phyloP scores from a whole-genome alignment of 306 rosid species.

The Fagus crenata region DNA sequence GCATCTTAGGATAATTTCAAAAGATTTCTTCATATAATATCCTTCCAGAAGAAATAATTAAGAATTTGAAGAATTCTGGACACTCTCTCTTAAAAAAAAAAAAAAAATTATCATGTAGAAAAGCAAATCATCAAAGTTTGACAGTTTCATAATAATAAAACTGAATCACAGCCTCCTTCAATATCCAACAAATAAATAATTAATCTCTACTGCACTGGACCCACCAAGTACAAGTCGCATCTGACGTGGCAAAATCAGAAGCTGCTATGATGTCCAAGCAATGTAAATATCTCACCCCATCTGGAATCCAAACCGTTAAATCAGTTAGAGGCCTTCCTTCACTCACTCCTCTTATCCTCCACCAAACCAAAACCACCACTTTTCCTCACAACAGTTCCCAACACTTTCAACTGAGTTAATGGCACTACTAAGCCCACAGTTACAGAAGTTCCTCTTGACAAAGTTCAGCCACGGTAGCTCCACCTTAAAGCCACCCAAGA shows the following conservation, averaged over 20 bases:
- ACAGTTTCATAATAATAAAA: background rate
- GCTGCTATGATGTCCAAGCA: background rate
- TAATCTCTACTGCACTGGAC: background rate
- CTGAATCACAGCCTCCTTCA: background rate
- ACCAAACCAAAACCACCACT: slow-evolving; percentile 16
- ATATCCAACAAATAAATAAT: no score
- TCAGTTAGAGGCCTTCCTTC: slow-evolving; percentile 71
- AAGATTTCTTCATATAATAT: no score
- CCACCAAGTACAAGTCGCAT: background rate
- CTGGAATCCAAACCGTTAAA: slow-evolving; percentile 62
- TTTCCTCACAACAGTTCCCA: background rate
- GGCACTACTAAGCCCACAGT: slow-evolving; percentile 82
- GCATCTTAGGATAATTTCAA: no score
- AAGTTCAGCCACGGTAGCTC: slow-evolving; percentile 39
- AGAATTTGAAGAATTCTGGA: no score
- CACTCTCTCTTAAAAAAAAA: background rate
- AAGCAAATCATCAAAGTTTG: slow-evolving; percentile 11
- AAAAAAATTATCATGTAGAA: slow-evolving; percentile 12
- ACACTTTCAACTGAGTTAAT: slow-evolving; percentile 35
- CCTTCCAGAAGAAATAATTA: background rate
- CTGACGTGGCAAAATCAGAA: slow-evolving; percentile 20
- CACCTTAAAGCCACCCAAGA: slow-evolving; percentile 30
- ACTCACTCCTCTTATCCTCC: slow-evolving; percentile 56
- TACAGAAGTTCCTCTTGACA: slow-evolving; percentile 55
- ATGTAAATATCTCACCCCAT: slow-evolving; percentile 19